Evolutionary conservation across 768 basidiomycete species (phyloP), one percentile per base, ranked within the genome.

Genomic region (Mycena chlorophos): DNA sequence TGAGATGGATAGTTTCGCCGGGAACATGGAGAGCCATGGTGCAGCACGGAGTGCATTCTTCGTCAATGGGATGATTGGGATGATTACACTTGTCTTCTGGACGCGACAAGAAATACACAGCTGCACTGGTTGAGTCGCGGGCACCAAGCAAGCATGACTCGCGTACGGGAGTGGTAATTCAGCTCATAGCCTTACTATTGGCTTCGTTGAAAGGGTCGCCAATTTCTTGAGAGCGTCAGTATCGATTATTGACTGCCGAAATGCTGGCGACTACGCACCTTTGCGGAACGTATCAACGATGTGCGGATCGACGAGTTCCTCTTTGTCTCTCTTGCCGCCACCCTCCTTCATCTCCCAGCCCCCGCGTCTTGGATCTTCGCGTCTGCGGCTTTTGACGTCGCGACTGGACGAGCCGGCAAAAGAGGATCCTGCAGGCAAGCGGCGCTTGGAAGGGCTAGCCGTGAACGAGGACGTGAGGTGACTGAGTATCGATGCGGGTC

Each of bases 201-300:
- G 65, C 57, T 20, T 82, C 79, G 39, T 73, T 66, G 66, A 84
- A 82, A 27, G 82, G 82, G 70, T 84, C 82, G 20, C 81, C 81
- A 34, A 83, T 77, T 63, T 83, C 81, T 82, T 62, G 27, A 45
- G 26, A 40, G 52, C 47, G 43, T 42, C 8, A 42, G 20, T 20
- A 20, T 8, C 6, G 40, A 19, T 42, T 20, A 42, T 16, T 12
- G n/a, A n/a, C 14, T 5, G 6, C 40, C 13, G 22, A 20, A 6
- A 20, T 8, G 30, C 30, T 17, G 5, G 28, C 17, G 14, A 23
- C 23, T 30, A 62, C 71, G 25, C 54, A 81, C 83, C 82, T 75
- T 81, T 83, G 63, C 83, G 77, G 47, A 85, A 67, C 57, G 71
- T 75, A 14, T 85, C 83, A 27, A 82, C 80, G 20, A 82, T 53